Conservation (phyloP, 495 filamentous ascomycete species). For the Aspergillus homomorphus region DNA sequence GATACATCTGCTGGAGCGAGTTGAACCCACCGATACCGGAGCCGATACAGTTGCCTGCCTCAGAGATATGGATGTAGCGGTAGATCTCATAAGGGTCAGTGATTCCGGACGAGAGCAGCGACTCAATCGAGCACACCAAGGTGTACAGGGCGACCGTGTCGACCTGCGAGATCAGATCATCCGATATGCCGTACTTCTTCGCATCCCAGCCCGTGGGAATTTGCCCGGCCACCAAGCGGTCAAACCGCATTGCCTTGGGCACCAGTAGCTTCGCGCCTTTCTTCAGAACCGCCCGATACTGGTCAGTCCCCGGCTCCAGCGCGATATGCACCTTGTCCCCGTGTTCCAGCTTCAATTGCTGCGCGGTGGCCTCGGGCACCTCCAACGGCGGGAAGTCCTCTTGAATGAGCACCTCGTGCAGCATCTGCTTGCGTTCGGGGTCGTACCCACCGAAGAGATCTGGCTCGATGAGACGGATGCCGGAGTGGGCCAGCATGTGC, state of each 20-base stretch:
- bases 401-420: constrained; percentile 92
- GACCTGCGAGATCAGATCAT: constrained; percentile 93
- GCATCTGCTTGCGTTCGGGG: constrained; percentile 91
- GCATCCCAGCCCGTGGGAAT: constrained; percentile 95
- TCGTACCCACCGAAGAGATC: constrained; percentile 95
- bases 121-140: constrained; percentile 83
- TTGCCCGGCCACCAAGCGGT: constrained; percentile 92
- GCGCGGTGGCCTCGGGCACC: constrained; percentile 89
- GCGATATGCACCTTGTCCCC: constrained; percentile 89
- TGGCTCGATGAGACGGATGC: constrained; percentile 94
- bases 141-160: constrained; percentile 92
- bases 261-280: constrained; percentile 89
- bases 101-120: constrained; percentile 84
- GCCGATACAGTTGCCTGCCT: constrained; percentile 94
- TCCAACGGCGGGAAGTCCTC: constrained; percentile 95
- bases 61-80: constrained; percentile 94
- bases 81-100: constrained; percentile 98
- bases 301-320: constrained; percentile 78
- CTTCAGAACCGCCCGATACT: constrained; percentile 54
- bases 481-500: constrained; percentile 87
- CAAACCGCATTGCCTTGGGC: constrained; percentile 90
- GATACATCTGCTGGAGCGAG: constrained; percentile 89
- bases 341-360: constrained; percentile 92
- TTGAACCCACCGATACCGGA: constrained; percentile 80
- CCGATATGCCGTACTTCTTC: constrained; percentile 85